Evolutionary conservation across 202 grass and related monocot genomes (phyloP).

Genomic region (Digitaria exilis): DNA sequence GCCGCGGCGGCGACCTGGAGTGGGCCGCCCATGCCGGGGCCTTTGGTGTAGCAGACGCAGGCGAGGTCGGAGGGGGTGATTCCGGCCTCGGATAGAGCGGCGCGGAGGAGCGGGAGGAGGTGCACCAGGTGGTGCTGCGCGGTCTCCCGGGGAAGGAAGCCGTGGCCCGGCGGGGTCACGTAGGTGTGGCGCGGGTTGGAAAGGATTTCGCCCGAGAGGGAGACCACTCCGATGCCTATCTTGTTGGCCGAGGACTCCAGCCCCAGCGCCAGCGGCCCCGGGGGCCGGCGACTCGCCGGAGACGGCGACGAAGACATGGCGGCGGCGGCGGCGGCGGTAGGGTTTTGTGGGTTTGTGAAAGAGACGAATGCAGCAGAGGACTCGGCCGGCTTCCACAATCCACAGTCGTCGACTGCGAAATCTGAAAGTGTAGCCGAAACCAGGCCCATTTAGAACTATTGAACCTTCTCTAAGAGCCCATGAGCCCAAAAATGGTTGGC

Average conservation of each 20-base stretch:
- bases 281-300: constrained; percentile 25
- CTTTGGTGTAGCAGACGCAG: constrained; percentile 96
- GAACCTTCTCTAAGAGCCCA: not conserved
- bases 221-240: constrained; percentile 80
- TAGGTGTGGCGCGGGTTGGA: constrained; percentile 95
- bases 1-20: constrained; percentile 83
- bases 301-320: constrained; percentile 37
- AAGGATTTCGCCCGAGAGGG: constrained; percentile 78
- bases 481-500: not conserved
- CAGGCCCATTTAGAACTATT: not conserved
- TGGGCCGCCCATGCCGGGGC: constrained; percentile 87
- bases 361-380: too few species aligned
- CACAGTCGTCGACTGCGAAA: not conserved
- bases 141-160: constrained; percentile 90
- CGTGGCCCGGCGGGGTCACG: constrained; percentile 88
- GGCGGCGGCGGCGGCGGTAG: constrained; percentile 23
- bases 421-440: not conserved
- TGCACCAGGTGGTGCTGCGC: constrained; percentile 84
- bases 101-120: constrained; percentile 72
- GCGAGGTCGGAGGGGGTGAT: constrained; percentile 60
- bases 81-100: constrained; percentile 45
- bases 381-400: not conserved
- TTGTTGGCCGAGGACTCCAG: constrained; percentile 93
- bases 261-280: constrained; percentile 59
- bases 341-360: constrained; percentile 4